Base-by-base conservation (phyloP, 805 yeast genomes). In the Candida orba region DNA sequence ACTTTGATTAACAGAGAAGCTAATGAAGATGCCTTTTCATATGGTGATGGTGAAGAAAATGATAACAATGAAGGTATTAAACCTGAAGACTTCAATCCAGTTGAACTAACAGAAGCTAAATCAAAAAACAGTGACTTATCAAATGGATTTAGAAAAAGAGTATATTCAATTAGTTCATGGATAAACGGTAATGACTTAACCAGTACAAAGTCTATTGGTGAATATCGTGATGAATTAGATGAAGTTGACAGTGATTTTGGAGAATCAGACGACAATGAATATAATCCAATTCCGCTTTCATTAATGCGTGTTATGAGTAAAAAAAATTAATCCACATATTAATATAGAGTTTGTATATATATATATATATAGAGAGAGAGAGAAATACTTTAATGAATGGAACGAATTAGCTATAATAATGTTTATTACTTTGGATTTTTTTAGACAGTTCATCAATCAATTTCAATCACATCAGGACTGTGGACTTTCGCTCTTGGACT, bases 381-480 rank as follows among this genome's bases (percentile, higher is more conserved):
- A 20, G 5, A 20, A 4, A 20, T 4, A 20, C 22, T 20, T 25
- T 20, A 31, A 8, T 8, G 14, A 40, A 4, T 27, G 29, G 9
- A 27, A 27, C 13, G 29, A 27, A 9, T 17, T 32, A 23, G 32
- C n/a, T 35, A 35, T 7, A 15, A 33, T 23, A n/a, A 37, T 30
- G 20, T 24, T 5, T 8, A 18, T n/a, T 13, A 8, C 18, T 31
- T 31, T 14, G 33, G 12, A 25, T 36, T 31, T 31, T 31, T n/a
- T 25, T 41, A 27, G 40, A 15, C 18, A 4, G 13, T 3, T 10
- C 2, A 9, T 39, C 32, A 56, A 44, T 85, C 95, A 48, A 86
- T 83, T 59, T 84, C 87, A 42, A 84, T 85, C n/a, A 77, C 73
- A 47, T 86, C 95, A 0, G 93, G 91, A 50, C 85, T 79, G 39